Percentiles rank a stretch among this genome's conserved stretches.
Conservation (phyloP, 768 basidiomycete genomes). For the Tylopilus felleus region DNA sequence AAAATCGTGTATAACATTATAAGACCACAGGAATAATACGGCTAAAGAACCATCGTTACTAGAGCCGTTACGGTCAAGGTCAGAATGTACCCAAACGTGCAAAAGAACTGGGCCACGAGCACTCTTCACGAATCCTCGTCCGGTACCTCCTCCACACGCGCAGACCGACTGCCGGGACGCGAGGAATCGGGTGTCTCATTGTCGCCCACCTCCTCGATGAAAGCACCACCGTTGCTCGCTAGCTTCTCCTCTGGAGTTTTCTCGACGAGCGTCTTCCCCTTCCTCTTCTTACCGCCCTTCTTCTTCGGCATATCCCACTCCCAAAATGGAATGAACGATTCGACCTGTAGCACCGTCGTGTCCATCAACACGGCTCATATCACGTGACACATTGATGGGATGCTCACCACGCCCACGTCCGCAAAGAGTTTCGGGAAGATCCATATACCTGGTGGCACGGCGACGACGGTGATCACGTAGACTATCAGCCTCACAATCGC, state of each 20-base stretch:
- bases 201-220: constrained; percentile 34
- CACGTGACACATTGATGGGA: not conserved
- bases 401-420: constrained; percentile 95
- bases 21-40: constrained; percentile 38
- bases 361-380: not conserved
- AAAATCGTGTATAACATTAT: not conserved
- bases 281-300: constrained; percentile 66
- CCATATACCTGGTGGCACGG: constrained; percentile 92
- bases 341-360: constrained; percentile 56
- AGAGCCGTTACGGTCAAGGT: not conserved
- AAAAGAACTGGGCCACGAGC: not conserved
- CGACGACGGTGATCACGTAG: constrained; percentile 88
- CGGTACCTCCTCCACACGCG: constrained; percentile 44
- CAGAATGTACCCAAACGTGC: not conserved
- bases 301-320: constrained; percentile 89
- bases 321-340: constrained; percentile 95
- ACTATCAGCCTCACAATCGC: constrained; percentile 90
- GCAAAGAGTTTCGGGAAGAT: constrained; percentile 98
- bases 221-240: constrained; percentile 39
- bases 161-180: constrained; percentile 34
- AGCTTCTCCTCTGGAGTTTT: constrained; percentile 39
- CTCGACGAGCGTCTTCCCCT: constrained; percentile 35
- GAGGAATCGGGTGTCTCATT: constrained; percentile 33
- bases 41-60: not conserved
- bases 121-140: constrained; percentile 36